These are phyloP conservation scores for Terana coerulea DNA, from an alignment of 768 basidiomycete genomes.

Conservation along the genomic window DNA sequence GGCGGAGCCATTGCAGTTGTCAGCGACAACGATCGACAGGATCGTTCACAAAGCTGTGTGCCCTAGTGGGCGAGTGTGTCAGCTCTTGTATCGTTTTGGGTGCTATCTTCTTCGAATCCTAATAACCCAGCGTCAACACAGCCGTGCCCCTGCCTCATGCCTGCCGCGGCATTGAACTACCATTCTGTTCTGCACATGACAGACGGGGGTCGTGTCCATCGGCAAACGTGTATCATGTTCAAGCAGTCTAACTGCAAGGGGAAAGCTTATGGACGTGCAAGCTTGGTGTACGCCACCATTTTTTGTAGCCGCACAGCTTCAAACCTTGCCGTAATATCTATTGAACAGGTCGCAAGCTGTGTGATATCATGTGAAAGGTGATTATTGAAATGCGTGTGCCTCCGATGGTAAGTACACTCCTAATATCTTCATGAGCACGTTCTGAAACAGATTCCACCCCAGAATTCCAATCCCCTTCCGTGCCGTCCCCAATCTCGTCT, in stretches of 20 bases:
- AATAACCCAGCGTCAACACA: background rate
- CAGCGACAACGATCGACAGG: background rate
- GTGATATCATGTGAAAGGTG: too few relatives aligned
- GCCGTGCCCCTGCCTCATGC: background rate
- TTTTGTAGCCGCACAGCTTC: too few relatives aligned
- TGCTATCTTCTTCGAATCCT: background rate
- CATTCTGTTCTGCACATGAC: background rate
- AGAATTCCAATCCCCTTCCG: conserved; percentile 59
- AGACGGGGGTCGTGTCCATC: background rate
- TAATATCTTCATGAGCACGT: conserved; percentile 54
- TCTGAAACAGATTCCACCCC: conserved; percentile 90
- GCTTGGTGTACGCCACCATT: too few relatives aligned
- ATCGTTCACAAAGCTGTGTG: conserved; percentile 1
- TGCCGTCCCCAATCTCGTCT: conserved; percentile 41
- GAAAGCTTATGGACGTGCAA: too few relatives aligned
- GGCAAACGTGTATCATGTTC: background rate
- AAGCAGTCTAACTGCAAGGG: too few relatives aligned
- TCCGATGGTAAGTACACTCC: conserved; percentile 44
- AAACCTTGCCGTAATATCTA: too few relatives aligned
- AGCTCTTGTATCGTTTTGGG: background rate
- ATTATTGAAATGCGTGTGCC: too few relatives aligned
- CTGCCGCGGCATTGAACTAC: background rate
- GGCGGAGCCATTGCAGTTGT: too few relatives aligned
- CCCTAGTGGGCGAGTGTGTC: background rate
- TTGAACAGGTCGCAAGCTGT: too few relatives aligned